These are phyloP conservation scores for Neurospora sp. DNA, from an alignment of 495 filamentous ascomycete species.

Conservation along the genomic window DNA sequence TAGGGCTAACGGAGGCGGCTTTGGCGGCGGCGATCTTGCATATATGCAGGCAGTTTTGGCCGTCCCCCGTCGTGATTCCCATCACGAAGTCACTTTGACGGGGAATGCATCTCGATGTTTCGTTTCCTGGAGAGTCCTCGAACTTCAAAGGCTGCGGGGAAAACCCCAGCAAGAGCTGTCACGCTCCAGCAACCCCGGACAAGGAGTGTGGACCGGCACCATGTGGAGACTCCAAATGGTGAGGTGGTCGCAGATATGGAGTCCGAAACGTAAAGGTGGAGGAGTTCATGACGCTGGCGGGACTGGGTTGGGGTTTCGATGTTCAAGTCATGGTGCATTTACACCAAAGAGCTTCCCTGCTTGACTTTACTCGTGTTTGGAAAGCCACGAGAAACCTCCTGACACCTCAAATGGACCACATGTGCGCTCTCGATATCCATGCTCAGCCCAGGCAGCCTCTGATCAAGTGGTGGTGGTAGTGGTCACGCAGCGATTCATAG, in stretches of 20 bases:
- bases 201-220: neutral
- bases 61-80: neutral
- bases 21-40: neutral
- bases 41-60: neutral
- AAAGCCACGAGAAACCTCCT: neutral
- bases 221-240: neutral
- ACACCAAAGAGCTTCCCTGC: neutral
- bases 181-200: neutral
- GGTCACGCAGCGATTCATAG: neutral
- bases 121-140: neutral
- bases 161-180: neutral
- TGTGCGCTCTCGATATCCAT: neutral
- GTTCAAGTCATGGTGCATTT: neutral
- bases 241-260: neutral
- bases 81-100: neutral
- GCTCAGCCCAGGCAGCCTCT: neutral
- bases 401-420: neutral
- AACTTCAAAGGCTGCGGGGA: neutral
- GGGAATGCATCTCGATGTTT: neutral
- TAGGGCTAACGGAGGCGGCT: neutral
- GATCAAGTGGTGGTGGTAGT: neutral
- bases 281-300: neutral
- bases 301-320: neutral
- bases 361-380: neutral
- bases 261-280: neutral